Base-by-base conservation (phyloP, 1,284 basidiomycete species). In the Rhodofomes roseus region DNA sequence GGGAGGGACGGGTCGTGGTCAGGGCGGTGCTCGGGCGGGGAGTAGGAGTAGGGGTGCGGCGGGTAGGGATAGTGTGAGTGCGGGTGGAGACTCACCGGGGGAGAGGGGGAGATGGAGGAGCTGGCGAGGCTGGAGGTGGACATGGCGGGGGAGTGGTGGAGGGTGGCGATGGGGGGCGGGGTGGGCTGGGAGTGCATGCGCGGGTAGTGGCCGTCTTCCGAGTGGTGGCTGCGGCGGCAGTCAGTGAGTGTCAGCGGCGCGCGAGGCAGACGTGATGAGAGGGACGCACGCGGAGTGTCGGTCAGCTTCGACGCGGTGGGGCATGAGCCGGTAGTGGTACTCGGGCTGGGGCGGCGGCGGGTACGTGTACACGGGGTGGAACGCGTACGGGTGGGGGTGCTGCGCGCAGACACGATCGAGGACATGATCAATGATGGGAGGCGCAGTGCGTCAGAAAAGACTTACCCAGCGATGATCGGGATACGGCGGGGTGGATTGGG, bases 81-180 rank as follows among this genome's bases (percentile, higher is more conserved):
- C 71, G 56, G 36, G 61, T 59, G 59, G 58, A 57, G 37, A 64
- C 68, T 54, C 63, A 67, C 70, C 54, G 68, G 72, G 51, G 71
- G 73, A 39, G 81, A 80, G 16, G 85, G 83, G 1, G 86, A 85
- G 46, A 80, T 80, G 53, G 82, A 80, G 40, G 83, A 80, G 50
- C 84, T 83, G 61, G 82, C 80, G 53, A 81, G 75, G 3, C 84
- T 83, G 51, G 81, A 80, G 36, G 81, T 78, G 12, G 85, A 86
- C 50, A 84, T 74, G 7, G 85, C 83, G 44, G 86, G 85, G 0
- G 86, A 87, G 66, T 86, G 82, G 54, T 83, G 74, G 57, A 84
- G 71, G 56, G 79, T 81, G 39, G 79, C 74, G 69, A 85, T 82
- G 61, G 84, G 82, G 1, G 82, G 81, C 8, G 84, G 82, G 48